Base-by-base conservation (phyloP, 2,329 filamentous ascomycete species). In the Aureobasidium vineae region DNA sequence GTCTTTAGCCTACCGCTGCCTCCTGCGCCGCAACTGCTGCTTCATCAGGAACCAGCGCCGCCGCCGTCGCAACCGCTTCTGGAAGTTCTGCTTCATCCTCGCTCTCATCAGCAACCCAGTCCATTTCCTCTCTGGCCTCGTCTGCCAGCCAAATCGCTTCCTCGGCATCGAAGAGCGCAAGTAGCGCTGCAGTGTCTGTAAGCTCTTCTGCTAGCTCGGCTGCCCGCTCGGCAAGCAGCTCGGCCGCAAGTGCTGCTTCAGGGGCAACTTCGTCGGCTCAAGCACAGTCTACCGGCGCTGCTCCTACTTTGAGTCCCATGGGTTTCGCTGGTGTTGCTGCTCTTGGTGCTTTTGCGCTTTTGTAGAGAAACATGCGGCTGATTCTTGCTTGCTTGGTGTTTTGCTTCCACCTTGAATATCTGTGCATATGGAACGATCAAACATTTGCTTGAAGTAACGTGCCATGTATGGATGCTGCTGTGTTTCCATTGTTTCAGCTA, bases 281-380 rank as follows among this genome's bases (percentile, higher is more conserved):
- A 19, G 40, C 40, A 19, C 23, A 31, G 2, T 28, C 59, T 13
- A 63, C 49, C 16, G 26, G 26, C 5, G 61, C 38, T 40, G 61
- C 61, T 11, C 13, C 49, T 33, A 53, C 49, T 26, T 11, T 52
- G 31, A 21, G 33, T 15, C 59, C 59, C 31, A 28, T 54, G 36
- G 47, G 61, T 45, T 45, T 64, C 5, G 61, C 61, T 19, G 61
- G 41, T 33, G 61, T 23, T 23, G 61, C 40, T 36, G 61, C 61
- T 53, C 36, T 64, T 53, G 61, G 61, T 45, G 61, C 61, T 38
- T 36, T 64, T 13, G 61, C 49, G 6, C 40, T 64, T 7, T 19
- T 64, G 47, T 64, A 50, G 26, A 19, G n/a, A 10, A 40, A 5
- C 11, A 36, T 36, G 10, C 10, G 33, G 8, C 13, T 36, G 2